Evolutionary conservation across 2,329 filamentous ascomycete genomes (phyloP), one percentile per base, ranked within the genome.

Genomic region (Rosellinia necatrix): DNA sequence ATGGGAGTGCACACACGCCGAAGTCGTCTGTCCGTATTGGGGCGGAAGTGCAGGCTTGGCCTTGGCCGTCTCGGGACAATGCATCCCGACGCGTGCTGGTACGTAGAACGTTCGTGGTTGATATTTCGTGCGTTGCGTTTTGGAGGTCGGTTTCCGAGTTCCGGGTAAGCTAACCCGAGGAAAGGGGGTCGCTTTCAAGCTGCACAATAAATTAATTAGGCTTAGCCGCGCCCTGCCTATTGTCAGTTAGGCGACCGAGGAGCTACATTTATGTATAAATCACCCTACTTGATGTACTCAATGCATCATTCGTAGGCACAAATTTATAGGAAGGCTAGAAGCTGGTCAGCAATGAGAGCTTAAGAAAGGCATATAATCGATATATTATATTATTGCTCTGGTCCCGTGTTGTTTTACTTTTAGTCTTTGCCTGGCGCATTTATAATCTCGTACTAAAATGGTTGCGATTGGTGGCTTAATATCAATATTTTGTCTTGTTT

Each of bases 61-160:
- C 19, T 6, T 24, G 24, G 12, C 34, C 15, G 22, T 41, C 38
- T 58, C 55, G 55, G 55, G 32, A 38, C 38, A 58, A 58, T 58
- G 38, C 49, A 46, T 41, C 44, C 55, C 55, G 55, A 58, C 22
- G 24, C 21, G 30, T 46, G 5, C 8, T 21, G 5, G 30, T 41
- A 42, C 8, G 8, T 6, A 15, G 27, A 5, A n/a, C 22, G 8
- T 37, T 17, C 12, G 15, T 8, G 8, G 27, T 38, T 50, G 32
- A n/a, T 40, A 24, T n/a, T 44, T 47, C 34, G 6, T 13, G 8
- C 10, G 15, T n/a, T 25, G 5, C 12, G 37, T 12, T 29, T 7
- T 6, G 6, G 34, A 13, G 15, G n/a, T n/a, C 4, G 13, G 12
- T n/a, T 27, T 35, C n/a, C n/a, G n/a, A n/a, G n/a, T n/a, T n/a